Conservation (phyloP, 2,329 filamentous ascomycete species). For the Mycosphaerella arachidis region DNA sequence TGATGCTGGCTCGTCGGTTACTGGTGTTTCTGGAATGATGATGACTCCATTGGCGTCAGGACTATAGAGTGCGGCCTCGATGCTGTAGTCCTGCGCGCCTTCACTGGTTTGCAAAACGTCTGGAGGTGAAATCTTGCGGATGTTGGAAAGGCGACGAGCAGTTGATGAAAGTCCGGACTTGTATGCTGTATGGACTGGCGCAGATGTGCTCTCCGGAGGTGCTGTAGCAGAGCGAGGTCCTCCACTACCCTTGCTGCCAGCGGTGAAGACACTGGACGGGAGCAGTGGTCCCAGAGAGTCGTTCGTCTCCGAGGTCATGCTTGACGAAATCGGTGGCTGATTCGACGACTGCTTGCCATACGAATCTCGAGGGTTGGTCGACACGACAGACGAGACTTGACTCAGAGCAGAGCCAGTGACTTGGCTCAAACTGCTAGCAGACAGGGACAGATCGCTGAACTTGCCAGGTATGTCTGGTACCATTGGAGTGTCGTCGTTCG, state of each 20-base stretch:
- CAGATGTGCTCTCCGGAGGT: conserved; percentile 39
- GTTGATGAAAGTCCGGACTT: conserved; percentile 29
- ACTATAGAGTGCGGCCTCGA: conserved; percentile 51
- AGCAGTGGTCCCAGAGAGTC: conserved; percentile 46
- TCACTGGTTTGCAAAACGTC: conserved; percentile 27
- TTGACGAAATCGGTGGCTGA: conserved; percentile 26
- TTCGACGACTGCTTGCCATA: conserved; percentile 10
- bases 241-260: conserved; percentile 34
- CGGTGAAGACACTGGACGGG: conserved; percentile 42
- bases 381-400: conserved; percentile 17
- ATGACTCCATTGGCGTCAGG: conserved; percentile 40
- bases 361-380: conserved; percentile 3
- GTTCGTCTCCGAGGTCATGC: conserved; percentile 30
- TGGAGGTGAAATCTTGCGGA: conserved; percentile 43
- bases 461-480: conserved; percentile 55
- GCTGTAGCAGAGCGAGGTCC: conserved; percentile 45
- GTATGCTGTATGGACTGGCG: conserved; percentile 32
- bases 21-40: conserved; percentile 35
- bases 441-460: conserved; percentile 29
- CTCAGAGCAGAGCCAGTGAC: conserved; percentile 26
- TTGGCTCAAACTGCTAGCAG: conserved; percentile 27
- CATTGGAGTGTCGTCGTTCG: conserved; percentile 47
- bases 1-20: background rate
- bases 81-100: conserved; percentile 35
- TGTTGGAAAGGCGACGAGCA: conserved; percentile 39